A percentile compares a stretch with the other conserved stretches of the same genome.
These are phyloP conservation scores for Coccomyxa subellipsoidea DNA, from an alignment of 163 green algal species.

Conservation along the genomic window DNA sequence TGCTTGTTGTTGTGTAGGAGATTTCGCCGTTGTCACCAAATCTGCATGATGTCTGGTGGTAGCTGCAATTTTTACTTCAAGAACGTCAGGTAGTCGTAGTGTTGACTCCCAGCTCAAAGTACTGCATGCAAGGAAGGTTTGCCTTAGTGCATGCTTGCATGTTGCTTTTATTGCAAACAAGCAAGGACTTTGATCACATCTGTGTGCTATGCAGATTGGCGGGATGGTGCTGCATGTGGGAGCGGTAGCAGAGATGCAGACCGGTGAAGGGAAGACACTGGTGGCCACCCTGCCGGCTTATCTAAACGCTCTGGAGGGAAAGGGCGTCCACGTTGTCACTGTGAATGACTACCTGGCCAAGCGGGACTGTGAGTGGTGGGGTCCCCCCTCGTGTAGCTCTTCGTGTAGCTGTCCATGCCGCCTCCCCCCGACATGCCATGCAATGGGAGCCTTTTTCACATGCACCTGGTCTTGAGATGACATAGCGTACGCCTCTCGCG, in stretches of 20 bases:
- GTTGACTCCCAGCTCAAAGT: no score
- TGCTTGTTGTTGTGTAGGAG: no score
- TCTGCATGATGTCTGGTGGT: no score
- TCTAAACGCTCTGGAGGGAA: conserved; percentile 77
- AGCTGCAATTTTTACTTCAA: no score
- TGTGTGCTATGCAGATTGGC: conserved; percentile 57
- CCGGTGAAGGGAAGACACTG: conserved; percentile 95
- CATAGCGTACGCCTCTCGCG: no score
- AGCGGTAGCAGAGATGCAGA: conserved; percentile 90
- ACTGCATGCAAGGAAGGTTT: no score
- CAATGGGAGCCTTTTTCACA: no score
- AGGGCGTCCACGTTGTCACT: conserved; percentile 84
- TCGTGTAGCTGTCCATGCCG: neutral
- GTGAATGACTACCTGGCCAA: conserved; percentile 95
- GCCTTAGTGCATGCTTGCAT: neutral
- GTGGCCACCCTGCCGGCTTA: conserved; percentile 87
- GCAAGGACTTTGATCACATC: neutral
- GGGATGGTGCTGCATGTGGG: conserved; percentile 85
- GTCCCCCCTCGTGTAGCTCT: neutral
- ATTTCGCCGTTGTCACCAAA: no score
- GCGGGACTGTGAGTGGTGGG: conserved; percentile 79
- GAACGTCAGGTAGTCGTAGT: no score
- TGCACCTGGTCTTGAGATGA: no score
- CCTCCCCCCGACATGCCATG: no score
- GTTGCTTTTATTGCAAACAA: neutral